phyloP scores from a whole-genome alignment of 768 basidiomycete genomes.

The Lepiota subincarnata region DNA sequence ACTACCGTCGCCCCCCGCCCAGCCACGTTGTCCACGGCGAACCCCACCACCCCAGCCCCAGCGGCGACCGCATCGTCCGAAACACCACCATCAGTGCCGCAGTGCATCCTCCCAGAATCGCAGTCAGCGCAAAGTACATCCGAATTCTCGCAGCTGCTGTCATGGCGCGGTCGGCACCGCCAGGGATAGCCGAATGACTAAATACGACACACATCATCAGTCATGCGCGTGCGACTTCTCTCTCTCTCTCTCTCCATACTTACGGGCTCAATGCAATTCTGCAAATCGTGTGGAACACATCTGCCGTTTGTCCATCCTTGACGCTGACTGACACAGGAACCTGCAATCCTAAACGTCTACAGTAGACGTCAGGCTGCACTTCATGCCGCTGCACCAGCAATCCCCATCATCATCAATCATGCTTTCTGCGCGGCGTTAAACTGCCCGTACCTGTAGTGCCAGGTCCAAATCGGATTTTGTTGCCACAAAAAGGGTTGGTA shows the following conservation, averaged over 20 bases:
- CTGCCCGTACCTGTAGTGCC: conserved; percentile 70
- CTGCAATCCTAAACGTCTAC: conserved; percentile 80
- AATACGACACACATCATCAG: conserved; percentile 22
- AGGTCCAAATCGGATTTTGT: conserved; percentile 98
- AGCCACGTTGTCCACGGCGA: conserved; percentile 67
- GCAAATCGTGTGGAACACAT: conserved; percentile 85
- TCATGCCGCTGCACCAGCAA: conserved; percentile 73
- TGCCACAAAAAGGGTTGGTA: conserved; percentile 96
- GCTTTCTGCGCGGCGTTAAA: conserved; percentile 4
- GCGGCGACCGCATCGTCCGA: conserved; percentile 61
- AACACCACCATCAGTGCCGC: conserved; percentile 69
- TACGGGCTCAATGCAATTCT: conserved; percentile 85
- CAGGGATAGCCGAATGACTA: conserved; percentile 69
- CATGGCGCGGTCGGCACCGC: conserved; percentile 77
- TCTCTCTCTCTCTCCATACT: conserved; percentile 25
- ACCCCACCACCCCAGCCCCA: conserved; percentile 48
- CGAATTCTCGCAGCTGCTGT: conserved; percentile 64
- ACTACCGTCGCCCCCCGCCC: conserved; percentile 43
- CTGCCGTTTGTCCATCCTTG: conserved; percentile 77
- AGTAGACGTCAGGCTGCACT: conserved; percentile 98
- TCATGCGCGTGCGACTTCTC: conserved; percentile 6
- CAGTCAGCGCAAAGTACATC: conserved; percentile 70
- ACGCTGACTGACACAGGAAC: conserved; percentile 95
- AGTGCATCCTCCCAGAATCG: conserved; percentile 67
- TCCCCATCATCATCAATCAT: not conserved